Base-by-base conservation (phyloP, 1,284 basidiomycete species). In the Tilletia setariae region DNA sequence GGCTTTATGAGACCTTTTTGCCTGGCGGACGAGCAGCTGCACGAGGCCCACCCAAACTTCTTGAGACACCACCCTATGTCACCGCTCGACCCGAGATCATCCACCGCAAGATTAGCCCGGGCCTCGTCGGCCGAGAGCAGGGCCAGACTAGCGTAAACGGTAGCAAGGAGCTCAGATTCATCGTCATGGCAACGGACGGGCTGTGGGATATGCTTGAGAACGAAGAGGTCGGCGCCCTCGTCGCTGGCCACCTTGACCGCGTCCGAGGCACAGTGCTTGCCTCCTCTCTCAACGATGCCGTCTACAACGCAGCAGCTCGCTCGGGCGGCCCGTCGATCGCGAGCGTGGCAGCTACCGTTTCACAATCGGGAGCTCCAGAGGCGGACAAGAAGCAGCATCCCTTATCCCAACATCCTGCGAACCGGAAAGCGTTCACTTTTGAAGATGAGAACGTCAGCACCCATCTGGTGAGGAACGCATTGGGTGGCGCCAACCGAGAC, bases 191-290 rank as follows among this genome's bases (percentile, higher is more conserved):
- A 0, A 95, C 93, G 0, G 94, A 96, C 78, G 94, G 94, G 16
- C 86, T 98, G 64, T 98, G 94, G 93, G 96, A 99, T 84, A 86
- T 91, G 74, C 86, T 98, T 67, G 90, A 91, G 71, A 96, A 94
- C n/a, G 90, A 94, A 80, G 94, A 98, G 77, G 93, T 94, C 7
- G 93, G 96, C 63, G 87, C 90, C 19, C 89, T 99, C 25, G 84
- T 82, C 8, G 79, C 80, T 2, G 79, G 79, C n/a, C 80, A 82
- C 61, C 70, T 82, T 6, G 77, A 74, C 1, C 78, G 78, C 25
- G 71, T 76, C 68, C 75, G 77, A 63, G 80, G 80, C 15, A 71
- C 70, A 32, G 71, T 81, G 44, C 70, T 67, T 8, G 78, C 77
- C 9, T 70, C 70, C 1, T 76, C 76, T 30, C 64, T 79, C 67